These are phyloP conservation scores for Aspergillus fructus DNA, from an alignment of 2,329 filamentous ascomycete genomes.

Conservation along the genomic window DNA sequence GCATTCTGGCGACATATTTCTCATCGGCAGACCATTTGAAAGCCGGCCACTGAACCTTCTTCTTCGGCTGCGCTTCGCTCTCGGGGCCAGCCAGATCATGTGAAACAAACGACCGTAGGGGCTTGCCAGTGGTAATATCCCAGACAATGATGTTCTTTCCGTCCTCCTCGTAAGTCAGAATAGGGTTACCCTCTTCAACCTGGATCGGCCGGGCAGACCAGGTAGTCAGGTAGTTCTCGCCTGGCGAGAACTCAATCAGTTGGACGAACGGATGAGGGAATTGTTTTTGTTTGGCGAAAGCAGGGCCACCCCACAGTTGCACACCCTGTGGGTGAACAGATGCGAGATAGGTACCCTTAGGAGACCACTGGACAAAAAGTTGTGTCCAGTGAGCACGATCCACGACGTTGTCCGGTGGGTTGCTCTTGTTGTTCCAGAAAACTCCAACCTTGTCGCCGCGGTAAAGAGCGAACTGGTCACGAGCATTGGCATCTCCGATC, in stretches of 20 bases:
- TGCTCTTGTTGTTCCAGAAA: slow-evolving; percentile 98
- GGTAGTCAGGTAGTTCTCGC: slow-evolving; percentile 89
- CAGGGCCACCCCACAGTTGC: slow-evolving; percentile 90
- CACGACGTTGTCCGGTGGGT: slow-evolving; percentile 81
- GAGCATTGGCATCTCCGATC: slow-evolving; percentile 81
- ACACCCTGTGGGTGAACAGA: slow-evolving; percentile 96
- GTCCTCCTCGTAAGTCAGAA: slow-evolving; percentile 87
- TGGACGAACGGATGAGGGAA: slow-evolving; percentile 96
- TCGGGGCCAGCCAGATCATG: slow-evolving; percentile 69
- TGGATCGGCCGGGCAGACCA: slow-evolving; percentile 95
- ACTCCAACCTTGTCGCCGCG: slow-evolving; percentile 88
- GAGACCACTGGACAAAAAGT: slow-evolving; percentile 97
- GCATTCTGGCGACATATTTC: slow-evolving; percentile 92
- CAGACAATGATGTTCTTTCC: slow-evolving; percentile 99
- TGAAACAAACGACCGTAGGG: slow-evolving; percentile 89
- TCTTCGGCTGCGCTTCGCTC: slow-evolving; percentile 69
- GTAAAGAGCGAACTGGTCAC: slow-evolving; percentile 96
- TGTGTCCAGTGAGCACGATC: slow-evolving; percentile 97
- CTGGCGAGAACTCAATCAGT: slow-evolving; percentile 91
- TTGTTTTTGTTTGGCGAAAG: slow-evolving; percentile 86
- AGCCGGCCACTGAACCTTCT: slow-evolving; percentile 95
- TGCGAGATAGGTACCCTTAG: slow-evolving; percentile 87
- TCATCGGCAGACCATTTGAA: slow-evolving; percentile 99
- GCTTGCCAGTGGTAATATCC: slow-evolving; percentile 87
- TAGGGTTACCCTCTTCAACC: slow-evolving; percentile 77